Evolutionary conservation across 257 asterid genomes (phyloP), one percentile per base, ranked within the genome.

Genomic region (Scutellaria baicalensis): DNA sequence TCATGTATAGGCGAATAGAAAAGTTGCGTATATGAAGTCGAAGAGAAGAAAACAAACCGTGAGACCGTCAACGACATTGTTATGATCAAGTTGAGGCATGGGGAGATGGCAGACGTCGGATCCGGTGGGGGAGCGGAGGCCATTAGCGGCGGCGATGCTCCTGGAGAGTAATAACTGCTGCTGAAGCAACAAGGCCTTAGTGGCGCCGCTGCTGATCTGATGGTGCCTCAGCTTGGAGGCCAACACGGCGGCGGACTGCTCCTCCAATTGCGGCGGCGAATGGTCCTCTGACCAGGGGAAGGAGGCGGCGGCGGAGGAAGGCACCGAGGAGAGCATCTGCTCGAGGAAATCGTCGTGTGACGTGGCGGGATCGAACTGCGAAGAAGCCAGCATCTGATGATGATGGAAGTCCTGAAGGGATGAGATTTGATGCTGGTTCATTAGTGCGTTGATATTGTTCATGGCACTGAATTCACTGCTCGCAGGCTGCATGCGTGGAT

Each of bases 291-390:
- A 72, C 74, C 84, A 79, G 50, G 64, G 78, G 80, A 66, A 76
- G 74, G 73, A 56, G 43, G 79, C 62, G 64, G 81, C 42, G 68
- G 78, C 38, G 72, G 89, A 75, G 7, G 88, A 59, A 44, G 95
- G 92, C 35, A 85, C 81, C 12, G 92, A 82, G 17, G 95, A 89
- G 17, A 89, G 84, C 81, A 91, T 84, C 69, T 91, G 97, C 27
- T 91, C 92, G 16, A 89, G 91, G 35, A 91, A 91, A 47, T 87
- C 96, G 36, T 87, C 95, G 43, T 84, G 86, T 20, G 93, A 72
- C 52, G 88, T 52, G 31, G 78, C 54, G 12, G 85, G 85, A 83
- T 91, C 95, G 78, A 85, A 86, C 18, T 79, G 86, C 58, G 81
- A 64, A 5, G 74, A 13, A 9, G 55, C 59, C 66, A 64, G 40